Evolutionary conservation across 768 basidiomycete genomes (phyloP), one percentile per base, ranked within the genome.

Genomic region (Mrakia hoshinonis): DNA sequence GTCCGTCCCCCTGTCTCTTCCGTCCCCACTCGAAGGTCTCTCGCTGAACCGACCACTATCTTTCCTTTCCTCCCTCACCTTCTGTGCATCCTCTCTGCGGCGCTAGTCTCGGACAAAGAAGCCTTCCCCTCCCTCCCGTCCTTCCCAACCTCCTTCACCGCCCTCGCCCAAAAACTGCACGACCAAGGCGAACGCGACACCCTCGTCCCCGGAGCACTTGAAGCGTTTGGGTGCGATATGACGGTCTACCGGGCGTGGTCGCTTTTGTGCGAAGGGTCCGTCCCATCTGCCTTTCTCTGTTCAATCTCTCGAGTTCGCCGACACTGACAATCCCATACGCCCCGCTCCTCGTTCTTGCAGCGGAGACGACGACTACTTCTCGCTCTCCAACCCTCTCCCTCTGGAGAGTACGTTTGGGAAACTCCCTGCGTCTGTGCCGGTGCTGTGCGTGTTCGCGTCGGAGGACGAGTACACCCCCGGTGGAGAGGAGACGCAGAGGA

Each of bases 291-390:
- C 43, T 34, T 24, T n/a, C 47, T 24, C 24, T 58, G 26, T 26
- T 38, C 38, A 15, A 13, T 15, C 34, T 48, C 24, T 22, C 7
- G 13, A 38, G 1, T 39, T 26, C n/a, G 24, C 3, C 36, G 1
- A 24, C 5, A 1, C 64, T 48, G 24, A 26, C 38, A 9, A 12
- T 39, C 3, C 31, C 22, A 31, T 18, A 43, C 34, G 20, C 38
- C 34, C 60, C 2, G 12, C 29, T n/a, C 36, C 15, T 3, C 29
- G n/a, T 34, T 49, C 11, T 9, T 22, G 13, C 58, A 62, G 70
- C 18, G 70, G 70, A 0, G 65, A 72, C 70, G 70, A 72, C 66
- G 70, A 67, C 60, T 67, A 36, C 43, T 72, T 67, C 66, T 49
- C 46, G 38, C 26, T 26, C 43, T 34, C 60, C 36, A 38, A 31